Evolutionary conservation across 2,329 filamentous ascomycete species (phyloP), one percentile per base, ranked within the genome.

Genomic region (Colletotrichum horii): DNA sequence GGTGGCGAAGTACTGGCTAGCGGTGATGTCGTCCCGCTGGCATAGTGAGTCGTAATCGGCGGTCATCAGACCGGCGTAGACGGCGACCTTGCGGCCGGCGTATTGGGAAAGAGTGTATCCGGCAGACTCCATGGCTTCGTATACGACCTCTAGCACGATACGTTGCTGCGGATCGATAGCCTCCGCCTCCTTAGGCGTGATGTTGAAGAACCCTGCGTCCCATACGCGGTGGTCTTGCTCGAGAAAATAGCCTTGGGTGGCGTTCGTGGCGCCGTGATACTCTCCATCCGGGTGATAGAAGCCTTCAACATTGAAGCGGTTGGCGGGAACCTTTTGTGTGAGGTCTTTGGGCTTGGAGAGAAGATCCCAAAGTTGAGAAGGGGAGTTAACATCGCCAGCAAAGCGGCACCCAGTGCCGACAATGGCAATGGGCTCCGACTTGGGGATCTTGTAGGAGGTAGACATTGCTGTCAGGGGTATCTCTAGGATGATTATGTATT

Each of bases 191-290:
- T 78, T 76, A 1, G 79, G 76, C 8, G 71, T 79, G n/a, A 83
- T 83, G 34, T 82, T 81, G 80, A 88, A 88, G 80, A 88, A 88
- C 3, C 79, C 76, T 30, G 84, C 79, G 75, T 88, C 86, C 68
- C 86, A 86, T 24, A 67, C 66, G 5, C 77, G 76, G 4, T 83
- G 68, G 71, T 83, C 80, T 8, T 79, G 70, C 19, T 82, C 79
- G n/a, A 76, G 71, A 11, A 74, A 76, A 62, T 76, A 76, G 5
- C 71, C 74, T 8, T 76, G 66, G 14, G 74, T 76, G 36, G 74
- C 71, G 22, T 76, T 76, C 1, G 71, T 76, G 26, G 74, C 71
- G 15, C 74, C 74, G 7, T 76, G 74, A 26, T 76, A 76, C 16
- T 76, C 74, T 28, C 79, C 79, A 61, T 84, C 76, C 8, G 75